Percentiles rank a stretch among this genome's conserved stretches.
Evolutionary conservation across 2,329 filamentous ascomycete genomes (phyloP).

Genomic region (Sporothrix schenckii): DNA sequence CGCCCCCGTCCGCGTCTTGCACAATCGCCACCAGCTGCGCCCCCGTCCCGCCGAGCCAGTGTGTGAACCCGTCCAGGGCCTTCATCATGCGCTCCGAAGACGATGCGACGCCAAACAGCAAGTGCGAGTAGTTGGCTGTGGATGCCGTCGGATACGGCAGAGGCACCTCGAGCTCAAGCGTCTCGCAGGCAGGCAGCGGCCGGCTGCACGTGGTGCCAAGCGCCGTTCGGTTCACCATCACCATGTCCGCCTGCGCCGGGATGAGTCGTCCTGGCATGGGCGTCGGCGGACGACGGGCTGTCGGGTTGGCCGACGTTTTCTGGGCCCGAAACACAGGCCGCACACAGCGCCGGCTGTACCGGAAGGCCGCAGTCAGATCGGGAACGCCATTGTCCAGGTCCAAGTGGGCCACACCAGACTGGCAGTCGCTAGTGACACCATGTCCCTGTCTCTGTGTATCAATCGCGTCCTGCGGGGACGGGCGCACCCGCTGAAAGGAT

Average conservation of each 20-base stretch:
- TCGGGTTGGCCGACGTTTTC: background rate
- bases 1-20: slow-evolving; percentile 46
- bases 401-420: slow-evolving; percentile 36
- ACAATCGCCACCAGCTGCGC: slow-evolving; percentile 57
- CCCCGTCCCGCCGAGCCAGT: slow-evolving; percentile 58
- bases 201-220: slow-evolving; percentile 2
- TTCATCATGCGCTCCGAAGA: slow-evolving; percentile 53
- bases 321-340: background rate
- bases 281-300: background rate
- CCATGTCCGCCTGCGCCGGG: background rate
- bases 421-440: slow-evolving; percentile 3
- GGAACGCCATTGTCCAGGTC: slow-evolving; percentile 36
- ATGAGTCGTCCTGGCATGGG: slow-evolving; percentile 7
- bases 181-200: slow-evolving; percentile 44
- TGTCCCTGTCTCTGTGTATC: too few species aligned
- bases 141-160: slow-evolving; percentile 45
- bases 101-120: slow-evolving; percentile 62
- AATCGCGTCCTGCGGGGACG: background rate
- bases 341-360: slow-evolving; percentile 50
- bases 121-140: slow-evolving; percentile 50
- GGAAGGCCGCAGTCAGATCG: slow-evolving; percentile 45
- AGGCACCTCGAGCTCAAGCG: slow-evolving; percentile 53
- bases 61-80: slow-evolving; percentile 56
- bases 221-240: background rate
- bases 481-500: background rate